phyloP scores from a whole-genome alignment of 192 early-diverging fungal genomes.

The Backusella westeae region DNA sequence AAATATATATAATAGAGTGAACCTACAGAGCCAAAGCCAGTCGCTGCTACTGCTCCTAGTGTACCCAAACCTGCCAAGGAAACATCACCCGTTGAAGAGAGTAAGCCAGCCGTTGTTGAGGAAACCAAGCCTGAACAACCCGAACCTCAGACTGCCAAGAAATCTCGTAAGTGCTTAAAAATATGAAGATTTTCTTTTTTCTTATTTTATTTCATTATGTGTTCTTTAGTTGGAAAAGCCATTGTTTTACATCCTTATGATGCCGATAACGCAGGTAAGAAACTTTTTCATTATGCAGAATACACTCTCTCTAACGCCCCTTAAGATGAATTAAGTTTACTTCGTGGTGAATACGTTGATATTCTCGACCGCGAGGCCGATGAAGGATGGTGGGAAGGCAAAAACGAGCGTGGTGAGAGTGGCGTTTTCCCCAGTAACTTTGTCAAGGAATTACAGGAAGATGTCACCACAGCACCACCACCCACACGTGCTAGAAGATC shows the following conservation, averaged over 20 bases:
- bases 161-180: background rate
- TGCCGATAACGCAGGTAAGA: slow-evolving; percentile 45
- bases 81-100: background rate
- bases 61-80: background rate
- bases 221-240: slow-evolving; percentile 32
- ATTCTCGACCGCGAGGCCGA: slow-evolving; percentile 48
- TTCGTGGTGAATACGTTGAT: slow-evolving; percentile 39
- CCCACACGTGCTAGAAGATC: slow-evolving; percentile 21
- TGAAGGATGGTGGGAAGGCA: slow-evolving; percentile 56
- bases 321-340: slow-evolving; percentile 49
- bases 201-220: no score
- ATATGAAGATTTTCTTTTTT: background rate
- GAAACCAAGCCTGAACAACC: background rate
- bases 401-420: slow-evolving; percentile 41
- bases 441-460: slow-evolving; percentile 45
- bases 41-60: background rate
- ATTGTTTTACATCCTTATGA: slow-evolving; percentile 48
- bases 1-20: background rate
- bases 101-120: background rate
- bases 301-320: background rate
- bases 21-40: background rate
- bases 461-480: slow-evolving; percentile 7
- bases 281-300: background rate
- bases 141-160: background rate
- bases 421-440: slow-evolving; percentile 54